Conservation (phyloP, 148 eudicot genomes). For the Euryodendron excelsum region DNA sequence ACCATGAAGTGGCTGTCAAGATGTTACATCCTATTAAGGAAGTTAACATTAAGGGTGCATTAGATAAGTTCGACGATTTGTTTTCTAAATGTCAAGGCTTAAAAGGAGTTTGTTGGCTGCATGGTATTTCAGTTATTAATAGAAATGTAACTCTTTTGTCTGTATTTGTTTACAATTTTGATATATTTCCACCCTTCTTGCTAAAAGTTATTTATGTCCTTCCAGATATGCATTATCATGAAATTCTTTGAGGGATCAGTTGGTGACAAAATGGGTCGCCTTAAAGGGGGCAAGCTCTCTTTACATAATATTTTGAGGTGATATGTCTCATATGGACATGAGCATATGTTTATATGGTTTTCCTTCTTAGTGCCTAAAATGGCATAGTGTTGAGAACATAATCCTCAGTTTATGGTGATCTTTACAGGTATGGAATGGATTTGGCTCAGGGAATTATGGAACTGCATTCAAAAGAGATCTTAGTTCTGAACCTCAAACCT, state of each 20-base stretch:
- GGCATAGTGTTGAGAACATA: neutral
- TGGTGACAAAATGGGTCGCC: constrained; percentile 73
- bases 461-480: constrained; percentile 57
- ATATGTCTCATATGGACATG: constrained; percentile 16
- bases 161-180: neutral
- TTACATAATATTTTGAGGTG: constrained; percentile 70
- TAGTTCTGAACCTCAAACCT: constrained; percentile 83
- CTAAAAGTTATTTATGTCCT: constrained; percentile 16
- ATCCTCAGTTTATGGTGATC: neutral
- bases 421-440: constrained; percentile 61
- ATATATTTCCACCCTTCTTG: constrained; percentile 5
- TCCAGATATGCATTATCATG: constrained; percentile 74
- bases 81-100: constrained; percentile 54
- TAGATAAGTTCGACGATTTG: constrained; percentile 51
- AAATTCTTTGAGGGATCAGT: constrained; percentile 86
- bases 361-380: neutral
- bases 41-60: constrained; percentile 45
- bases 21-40: constrained; percentile 64
- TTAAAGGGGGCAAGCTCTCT: constrained; percentile 61
- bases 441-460: constrained; percentile 72
- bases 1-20: constrained; percentile 90
- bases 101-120: constrained; percentile 66
- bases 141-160: constrained; percentile 50
- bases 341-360: neutral
- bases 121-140: constrained; percentile 67